Conservation (phyloP, 2,329 filamentous ascomycete species). For the Diaporthe sp. region DNA sequence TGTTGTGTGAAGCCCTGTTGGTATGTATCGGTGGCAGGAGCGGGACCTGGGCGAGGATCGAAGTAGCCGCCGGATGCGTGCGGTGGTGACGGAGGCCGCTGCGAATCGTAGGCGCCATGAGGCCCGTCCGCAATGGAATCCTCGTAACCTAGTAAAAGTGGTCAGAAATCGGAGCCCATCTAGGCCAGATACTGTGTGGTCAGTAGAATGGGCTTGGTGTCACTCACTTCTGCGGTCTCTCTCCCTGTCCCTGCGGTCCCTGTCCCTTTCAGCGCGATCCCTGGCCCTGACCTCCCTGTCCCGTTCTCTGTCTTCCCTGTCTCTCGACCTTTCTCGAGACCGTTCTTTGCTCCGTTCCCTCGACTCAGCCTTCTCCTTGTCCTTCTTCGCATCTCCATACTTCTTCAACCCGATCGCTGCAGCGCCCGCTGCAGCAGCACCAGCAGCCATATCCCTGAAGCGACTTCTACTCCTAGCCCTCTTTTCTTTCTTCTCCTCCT, state of each 20-base stretch:
- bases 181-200: background rate
- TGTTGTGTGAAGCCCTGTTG: constrained; percentile 53
- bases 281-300: constrained; percentile 47
- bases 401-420: constrained; percentile 75
- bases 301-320: constrained; percentile 35
- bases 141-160: constrained; percentile 49
- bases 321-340: constrained; percentile 50
- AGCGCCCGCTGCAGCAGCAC: constrained; percentile 68
- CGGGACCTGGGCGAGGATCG: constrained; percentile 47
- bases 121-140: constrained; percentile 54
- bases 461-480: constrained; percentile 68
- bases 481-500: constrained; percentile 55
- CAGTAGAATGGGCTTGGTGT: background rate
- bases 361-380: constrained; percentile 51
- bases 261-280: constrained; percentile 49
- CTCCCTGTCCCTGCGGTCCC: constrained; percentile 54
- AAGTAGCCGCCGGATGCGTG: constrained; percentile 66
- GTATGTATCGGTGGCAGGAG: constrained; percentile 30
- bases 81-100: constrained; percentile 60
- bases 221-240: constrained; percentile 54
- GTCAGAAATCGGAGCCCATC: constrained; percentile 25
- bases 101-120: constrained; percentile 50
- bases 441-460: constrained; percentile 68
- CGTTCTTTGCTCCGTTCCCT: constrained; percentile 52
- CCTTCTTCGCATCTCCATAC: constrained; percentile 64